Evolutionary conservation across 169 alveolate species (phyloP).

Genomic region (Eimeria necatrix): DNA sequence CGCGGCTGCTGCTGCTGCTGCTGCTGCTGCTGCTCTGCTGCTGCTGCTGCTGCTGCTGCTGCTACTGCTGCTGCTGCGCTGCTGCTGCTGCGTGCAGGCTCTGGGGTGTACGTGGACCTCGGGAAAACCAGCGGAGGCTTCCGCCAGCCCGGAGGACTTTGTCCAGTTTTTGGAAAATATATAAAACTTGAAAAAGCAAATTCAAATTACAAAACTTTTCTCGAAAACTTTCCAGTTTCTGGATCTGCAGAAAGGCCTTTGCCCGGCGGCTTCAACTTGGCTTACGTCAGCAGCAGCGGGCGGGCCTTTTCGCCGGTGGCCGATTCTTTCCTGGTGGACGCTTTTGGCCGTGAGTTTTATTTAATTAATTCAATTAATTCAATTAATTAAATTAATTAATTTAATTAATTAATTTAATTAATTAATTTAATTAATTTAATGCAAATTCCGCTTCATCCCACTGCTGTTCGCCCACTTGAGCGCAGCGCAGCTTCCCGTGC

Average conservation of each 20-base stretch:
- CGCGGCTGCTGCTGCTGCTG: too few relatives aligned
- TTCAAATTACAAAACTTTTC: neutral
- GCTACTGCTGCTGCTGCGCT: too few relatives aligned
- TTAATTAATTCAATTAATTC: neutral
- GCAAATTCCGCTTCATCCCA: too few relatives aligned
- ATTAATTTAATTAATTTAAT: too few relatives aligned
- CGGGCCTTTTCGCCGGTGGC: constrained; percentile 50
- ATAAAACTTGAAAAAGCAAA: neutral
- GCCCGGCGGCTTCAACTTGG: constrained; percentile 72
- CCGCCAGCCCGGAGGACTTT: constrained; percentile 59
- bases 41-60: too few relatives aligned
- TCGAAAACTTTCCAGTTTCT: constrained; percentile 37
- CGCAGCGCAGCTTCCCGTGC: too few relatives aligned
- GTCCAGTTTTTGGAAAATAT: constrained; percentile 67
- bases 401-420: too few relatives aligned
- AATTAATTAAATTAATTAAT: neutral
- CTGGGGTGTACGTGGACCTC: constrained; percentile 75
- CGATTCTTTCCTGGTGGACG: neutral
- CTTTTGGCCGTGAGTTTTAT: neutral
- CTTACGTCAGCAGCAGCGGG: constrained; percentile 36
- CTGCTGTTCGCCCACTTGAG: too few relatives aligned
- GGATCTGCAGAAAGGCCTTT: constrained; percentile 21
- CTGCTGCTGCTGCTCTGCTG: too few relatives aligned
- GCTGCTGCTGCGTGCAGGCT: constrained; percentile 46
- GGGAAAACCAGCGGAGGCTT: constrained; percentile 15